Percentiles rank a stretch among this genome's conserved stretches.
Conservation (phyloP, 352 stramenopile species). For the Phytophthora macrochlamydospora region DNA sequence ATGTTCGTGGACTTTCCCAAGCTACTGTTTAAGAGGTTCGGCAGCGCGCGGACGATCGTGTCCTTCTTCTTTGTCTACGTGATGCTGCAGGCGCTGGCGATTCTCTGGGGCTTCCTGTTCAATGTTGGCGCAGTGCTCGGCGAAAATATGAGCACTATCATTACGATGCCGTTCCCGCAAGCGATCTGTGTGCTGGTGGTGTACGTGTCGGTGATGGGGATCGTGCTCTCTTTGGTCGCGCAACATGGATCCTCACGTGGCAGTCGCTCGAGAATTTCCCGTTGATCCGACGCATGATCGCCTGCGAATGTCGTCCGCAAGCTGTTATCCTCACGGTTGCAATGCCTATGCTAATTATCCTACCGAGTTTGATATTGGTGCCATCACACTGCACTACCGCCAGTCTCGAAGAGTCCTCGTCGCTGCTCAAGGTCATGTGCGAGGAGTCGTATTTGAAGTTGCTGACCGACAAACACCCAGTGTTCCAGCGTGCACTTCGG, state of each 20-base stretch:
- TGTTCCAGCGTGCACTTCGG: conserved; percentile 84
- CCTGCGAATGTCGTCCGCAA: conserved; percentile 75
- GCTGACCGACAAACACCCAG: conserved; percentile 76
- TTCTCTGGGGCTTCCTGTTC: conserved; percentile 89
- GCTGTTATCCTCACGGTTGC: conserved; percentile 78
- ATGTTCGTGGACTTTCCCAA: conserved; percentile 66
- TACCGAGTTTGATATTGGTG: conserved; percentile 78
- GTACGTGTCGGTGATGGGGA: conserved; percentile 86
- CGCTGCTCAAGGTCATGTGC: conserved; percentile 63
- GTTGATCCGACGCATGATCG: conserved; percentile 86
- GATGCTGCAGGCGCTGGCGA: conserved; percentile 83
- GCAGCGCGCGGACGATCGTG: conserved; percentile 59
- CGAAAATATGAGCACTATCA: conserved; percentile 87
- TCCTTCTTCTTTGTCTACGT: conserved; percentile 88
- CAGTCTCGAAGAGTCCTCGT: conserved; percentile 29
- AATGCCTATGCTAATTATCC: conserved; percentile 74
- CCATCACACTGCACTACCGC: conserved; percentile 57
- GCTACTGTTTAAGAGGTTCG: conserved; percentile 53
- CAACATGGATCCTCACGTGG: conserved; percentile 90
- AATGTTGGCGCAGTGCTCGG: conserved; percentile 84
- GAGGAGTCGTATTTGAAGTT: conserved; percentile 88
- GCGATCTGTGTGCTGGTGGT: conserved; percentile 78
- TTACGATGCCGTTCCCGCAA: conserved; percentile 80
- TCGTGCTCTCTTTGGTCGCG: conserved; percentile 82
- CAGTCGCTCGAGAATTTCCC: conserved; percentile 88